phyloP scores from a whole-genome alignment of 2,329 filamentous ascomycete genomes.

The Chaetomiaceae sp. region DNA sequence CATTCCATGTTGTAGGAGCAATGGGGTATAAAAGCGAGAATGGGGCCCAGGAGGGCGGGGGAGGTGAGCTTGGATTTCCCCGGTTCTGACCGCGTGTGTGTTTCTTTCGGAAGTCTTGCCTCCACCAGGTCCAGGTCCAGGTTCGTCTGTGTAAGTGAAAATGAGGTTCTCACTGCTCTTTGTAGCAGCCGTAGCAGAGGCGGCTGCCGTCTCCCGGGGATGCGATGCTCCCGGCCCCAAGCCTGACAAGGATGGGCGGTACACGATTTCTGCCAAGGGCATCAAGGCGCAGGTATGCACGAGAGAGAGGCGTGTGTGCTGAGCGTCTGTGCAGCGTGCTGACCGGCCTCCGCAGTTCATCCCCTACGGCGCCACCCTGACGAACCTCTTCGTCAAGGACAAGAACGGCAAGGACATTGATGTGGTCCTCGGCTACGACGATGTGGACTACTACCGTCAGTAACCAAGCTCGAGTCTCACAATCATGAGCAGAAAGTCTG shows the following conservation, averaged over 20 bases:
- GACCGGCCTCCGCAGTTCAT: constrained; percentile 39
- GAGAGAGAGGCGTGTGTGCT: no score
- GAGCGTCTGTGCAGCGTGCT: no score
- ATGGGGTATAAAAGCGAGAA: constrained; percentile 2
- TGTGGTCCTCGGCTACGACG: constrained; percentile 61
- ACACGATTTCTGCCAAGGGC: constrained; percentile 34
- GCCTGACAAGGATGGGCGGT: constrained; percentile 33
- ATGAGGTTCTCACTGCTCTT: constrained; percentile 24
- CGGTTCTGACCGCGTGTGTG: not conserved
- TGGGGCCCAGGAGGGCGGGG: not conserved
- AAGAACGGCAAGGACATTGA: constrained; percentile 58
- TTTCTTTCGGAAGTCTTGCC: no score
- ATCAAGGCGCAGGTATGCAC: constrained; percentile 37
- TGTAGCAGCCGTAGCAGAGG: constrained; percentile 23
- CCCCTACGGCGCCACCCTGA: constrained; percentile 57
- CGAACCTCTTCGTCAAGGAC: constrained; percentile 60
- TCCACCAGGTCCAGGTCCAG: no score
- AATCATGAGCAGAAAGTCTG: not conserved
- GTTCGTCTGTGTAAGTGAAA: constrained; percentile 2
- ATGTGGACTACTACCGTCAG: constrained; percentile 52
- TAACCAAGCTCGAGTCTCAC: not conserved
- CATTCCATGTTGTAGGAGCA: not conserved
- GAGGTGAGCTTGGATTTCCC: not conserved
- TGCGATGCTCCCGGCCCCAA: constrained; percentile 8
- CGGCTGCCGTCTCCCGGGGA: constrained; percentile 9